Base-by-base conservation (phyloP, 2,329 filamentous ascomycete species). In the Talaromyces pinophilus region DNA sequence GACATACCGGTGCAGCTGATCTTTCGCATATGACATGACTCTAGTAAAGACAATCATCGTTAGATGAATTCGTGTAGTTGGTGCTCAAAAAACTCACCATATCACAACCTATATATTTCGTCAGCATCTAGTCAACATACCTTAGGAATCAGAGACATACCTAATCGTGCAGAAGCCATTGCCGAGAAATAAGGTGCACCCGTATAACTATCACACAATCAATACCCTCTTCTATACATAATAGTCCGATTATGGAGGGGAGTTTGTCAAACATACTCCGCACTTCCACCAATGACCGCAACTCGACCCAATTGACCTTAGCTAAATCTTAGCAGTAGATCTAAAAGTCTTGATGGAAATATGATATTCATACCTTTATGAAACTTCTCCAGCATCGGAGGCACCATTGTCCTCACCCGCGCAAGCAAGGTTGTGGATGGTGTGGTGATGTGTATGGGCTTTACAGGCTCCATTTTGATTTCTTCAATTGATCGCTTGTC, bases 111-210 rank as follows among this genome's bases (percentile, higher is more conserved):
- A 46, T 59, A 15, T 44, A 60, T 17, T 3, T 17, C 19, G 13
- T 57, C 33, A 57, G n/a, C 54, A 13, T 19, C 15, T 2, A n/a
- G 6, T 30, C 25, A 25, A 33, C 22, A 55, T 22, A n/a, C 22
- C 22, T 35, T 17, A 22, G 25, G 13, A 17, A n/a, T 5, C 35
- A 67, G 57, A 57, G 63, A 71, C 71, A 50, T 78, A 79, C 94
- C 95, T 66, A 98, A 82, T 74, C 91, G 88, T 57, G 95, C 95
- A 70, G 92, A 97, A 13, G 95, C 95, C 88, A 97, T 97, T 70
- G 94, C 93, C 22, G 94, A 97, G 81, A 99, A 99, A 82, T 97
- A 99, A 13, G 95, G 95, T 67, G 95, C 95, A 44, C 95, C 95
- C 1, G 95, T 97, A 78, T 98, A 99, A 80, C 82, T 84, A 67